These are phyloP conservation scores for Excoecaria agallocha DNA, from an alignment of 345 rosid species.

Conservation along the genomic window DNA sequence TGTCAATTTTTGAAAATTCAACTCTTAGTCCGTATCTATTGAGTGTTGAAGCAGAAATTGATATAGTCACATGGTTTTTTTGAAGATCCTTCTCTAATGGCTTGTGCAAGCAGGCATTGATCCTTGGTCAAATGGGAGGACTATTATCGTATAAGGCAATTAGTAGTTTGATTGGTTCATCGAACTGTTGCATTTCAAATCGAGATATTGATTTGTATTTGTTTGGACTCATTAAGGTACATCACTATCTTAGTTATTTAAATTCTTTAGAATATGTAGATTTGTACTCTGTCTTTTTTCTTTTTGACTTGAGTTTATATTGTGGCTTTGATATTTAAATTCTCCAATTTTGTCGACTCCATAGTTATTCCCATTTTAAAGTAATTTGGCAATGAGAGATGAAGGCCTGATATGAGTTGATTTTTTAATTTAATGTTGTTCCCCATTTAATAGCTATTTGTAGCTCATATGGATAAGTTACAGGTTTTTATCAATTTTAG, in stretches of 20 bases:
- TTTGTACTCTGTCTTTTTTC: background rate
- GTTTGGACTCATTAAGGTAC: slow-evolving; percentile 75
- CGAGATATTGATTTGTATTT: slow-evolving; percentile 70
- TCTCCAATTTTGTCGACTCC: no score
- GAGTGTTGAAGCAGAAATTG: slow-evolving; percentile 66
- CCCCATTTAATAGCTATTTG: no score
- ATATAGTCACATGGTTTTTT: slow-evolving; percentile 62
- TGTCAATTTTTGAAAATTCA: slow-evolving; percentile 22
- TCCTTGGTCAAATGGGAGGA: slow-evolving; percentile 70
- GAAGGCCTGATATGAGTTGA: no score
- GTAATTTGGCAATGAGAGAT: no score
- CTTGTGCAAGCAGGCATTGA: slow-evolving; percentile 60
- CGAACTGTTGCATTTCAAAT: slow-evolving; percentile 60
- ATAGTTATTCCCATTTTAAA: no score
- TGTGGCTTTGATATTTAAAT: background rate
- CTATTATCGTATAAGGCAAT: slow-evolving; percentile 76
- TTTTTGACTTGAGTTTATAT: background rate
- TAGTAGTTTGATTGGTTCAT: slow-evolving; percentile 65
- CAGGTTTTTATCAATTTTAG: no score
- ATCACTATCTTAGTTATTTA: background rate
- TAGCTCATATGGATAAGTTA: no score
- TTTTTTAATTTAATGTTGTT: no score
- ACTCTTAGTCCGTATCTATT: slow-evolving; percentile 29
- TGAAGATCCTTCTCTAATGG: slow-evolving; percentile 89
- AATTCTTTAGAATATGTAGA: background rate